Evolutionary conservation across 2,329 filamentous ascomycete genomes (phyloP).

Genomic region (Cytospora chrysosperma): DNA sequence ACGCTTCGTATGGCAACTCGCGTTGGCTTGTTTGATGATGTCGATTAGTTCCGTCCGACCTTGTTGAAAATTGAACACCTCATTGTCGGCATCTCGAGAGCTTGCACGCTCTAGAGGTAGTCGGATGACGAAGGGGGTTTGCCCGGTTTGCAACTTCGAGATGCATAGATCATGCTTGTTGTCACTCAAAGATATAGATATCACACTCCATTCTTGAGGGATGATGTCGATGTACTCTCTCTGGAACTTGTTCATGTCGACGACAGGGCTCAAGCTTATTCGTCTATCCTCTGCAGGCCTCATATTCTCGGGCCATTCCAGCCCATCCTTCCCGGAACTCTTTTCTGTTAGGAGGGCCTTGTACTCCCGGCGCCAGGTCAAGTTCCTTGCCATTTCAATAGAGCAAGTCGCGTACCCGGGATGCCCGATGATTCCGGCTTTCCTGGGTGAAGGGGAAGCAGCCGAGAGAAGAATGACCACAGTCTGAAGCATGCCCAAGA

Average conservation of each 20-base stretch:
- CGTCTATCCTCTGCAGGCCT: slow-evolving; percentile 35
- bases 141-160: slow-evolving; percentile 74
- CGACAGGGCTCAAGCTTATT: slow-evolving; percentile 45
- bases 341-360: slow-evolving; percentile 52
- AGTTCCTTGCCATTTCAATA: slow-evolving; percentile 67
- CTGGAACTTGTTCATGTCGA: slow-evolving; percentile 66
- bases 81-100: slow-evolving; percentile 72
- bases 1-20: slow-evolving; percentile 71
- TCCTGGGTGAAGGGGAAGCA: slow-evolving; percentile 47
- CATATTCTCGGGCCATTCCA: slow-evolving; percentile 38
- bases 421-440: slow-evolving; percentile 42
- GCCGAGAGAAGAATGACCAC: slow-evolving; percentile 66
- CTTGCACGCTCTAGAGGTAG: slow-evolving; percentile 82
- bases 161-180: slow-evolving; percentile 82
- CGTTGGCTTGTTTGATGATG: slow-evolving; percentile 79
- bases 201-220: slow-evolving; percentile 76
- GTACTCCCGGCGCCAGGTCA: slow-evolving; percentile 65
- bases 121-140: slow-evolving; percentile 80
- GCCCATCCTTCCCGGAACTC: slow-evolving; percentile 38
- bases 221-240: slow-evolving; percentile 82
- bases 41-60: slow-evolving; percentile 78
- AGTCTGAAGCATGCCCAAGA: slow-evolving; percentile 63
- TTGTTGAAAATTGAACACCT: slow-evolving; percentile 79
- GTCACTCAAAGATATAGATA: slow-evolving; percentile 83
- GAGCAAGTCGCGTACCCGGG: slow-evolving; percentile 61